phyloP scores from a whole-genome alignment of 306 rosid species.

The Prunus armeniaca region DNA sequence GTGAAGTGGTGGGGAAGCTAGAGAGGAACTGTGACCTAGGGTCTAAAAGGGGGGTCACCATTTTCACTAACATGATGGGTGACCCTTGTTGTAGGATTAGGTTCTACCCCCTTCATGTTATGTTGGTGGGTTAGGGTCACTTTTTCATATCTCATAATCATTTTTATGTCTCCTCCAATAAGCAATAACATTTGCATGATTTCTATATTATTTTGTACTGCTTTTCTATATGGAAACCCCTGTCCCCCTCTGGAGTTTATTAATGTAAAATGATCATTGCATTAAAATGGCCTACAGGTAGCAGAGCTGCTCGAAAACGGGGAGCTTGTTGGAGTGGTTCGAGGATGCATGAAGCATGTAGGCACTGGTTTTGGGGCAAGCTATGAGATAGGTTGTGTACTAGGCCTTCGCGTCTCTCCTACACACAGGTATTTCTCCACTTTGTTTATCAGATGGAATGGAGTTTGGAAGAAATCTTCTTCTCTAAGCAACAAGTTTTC shows the following conservation, averaged over 20 bases:
- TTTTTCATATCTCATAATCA: slow-evolving; percentile 9
- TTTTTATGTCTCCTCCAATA: neutral
- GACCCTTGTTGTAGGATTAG: slow-evolving; percentile 80
- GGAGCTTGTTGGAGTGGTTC: slow-evolving; percentile 71
- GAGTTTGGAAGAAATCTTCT: neutral
- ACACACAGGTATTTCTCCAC: slow-evolving; percentile 38
- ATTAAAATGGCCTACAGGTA: slow-evolving; percentile 39
- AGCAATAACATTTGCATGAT: neutral
- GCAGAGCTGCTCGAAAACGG: slow-evolving; percentile 59
- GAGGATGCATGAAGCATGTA: slow-evolving; percentile 69
- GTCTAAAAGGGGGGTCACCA: slow-evolving; percentile 63
- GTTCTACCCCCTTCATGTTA: slow-evolving; percentile 66
- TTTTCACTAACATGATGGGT: slow-evolving; percentile 53
- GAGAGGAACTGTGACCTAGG: slow-evolving; percentile 74
- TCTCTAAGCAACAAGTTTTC: neutral
- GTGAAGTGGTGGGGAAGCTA: slow-evolving; percentile 68
- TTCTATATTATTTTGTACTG: slow-evolving; percentile 14
- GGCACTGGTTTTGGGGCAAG: slow-evolving; percentile 39
- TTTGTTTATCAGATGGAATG: neutral
- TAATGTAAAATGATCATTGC: neutral
- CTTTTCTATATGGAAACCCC: slow-evolving; percentile 7
- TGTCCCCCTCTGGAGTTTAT: slow-evolving; percentile 13
- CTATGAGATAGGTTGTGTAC: slow-evolving; percentile 55
- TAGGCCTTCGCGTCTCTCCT: slow-evolving; percentile 81
- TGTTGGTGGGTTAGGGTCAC: slow-evolving; percentile 52